Percentiles rank a stretch among this genome's conserved stretches.
Evolutionary conservation across 805 yeast genomes (phyloP).

Genomic region (Zygosaccharomyces siamensis): DNA sequence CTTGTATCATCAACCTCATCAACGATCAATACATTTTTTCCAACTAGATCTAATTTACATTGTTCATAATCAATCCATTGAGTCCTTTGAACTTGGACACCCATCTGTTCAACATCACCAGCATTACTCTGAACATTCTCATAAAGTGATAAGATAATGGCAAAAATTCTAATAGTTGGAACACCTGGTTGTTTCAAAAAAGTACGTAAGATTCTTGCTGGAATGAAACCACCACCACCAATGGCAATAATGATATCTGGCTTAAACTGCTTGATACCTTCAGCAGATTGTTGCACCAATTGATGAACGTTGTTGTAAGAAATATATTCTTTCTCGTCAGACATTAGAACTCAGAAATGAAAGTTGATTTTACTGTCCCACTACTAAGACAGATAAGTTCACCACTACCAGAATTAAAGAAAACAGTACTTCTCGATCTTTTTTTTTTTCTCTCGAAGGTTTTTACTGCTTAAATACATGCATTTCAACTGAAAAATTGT

Average conservation of each 20-base stretch:
- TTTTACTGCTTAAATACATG: background rate
- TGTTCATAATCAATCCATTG: slow-evolving; percentile 80
- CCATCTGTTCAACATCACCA: slow-evolving; percentile 51
- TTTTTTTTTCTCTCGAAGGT: background rate
- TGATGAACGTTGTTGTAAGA: slow-evolving; percentile 80
- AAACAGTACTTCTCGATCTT: background rate
- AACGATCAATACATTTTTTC: slow-evolving; percentile 66
- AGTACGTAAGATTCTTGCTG: slow-evolving; percentile 92
- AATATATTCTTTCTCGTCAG: slow-evolving; percentile 57
- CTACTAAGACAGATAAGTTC: too few relatives aligned
- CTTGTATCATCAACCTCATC: slow-evolving; percentile 87
- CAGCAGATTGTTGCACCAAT: slow-evolving; percentile 59
- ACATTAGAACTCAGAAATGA: slow-evolving; percentile 15
- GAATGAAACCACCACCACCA: slow-evolving; percentile 97
- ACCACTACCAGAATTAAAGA: background rate
- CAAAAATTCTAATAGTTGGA: slow-evolving; percentile 90
- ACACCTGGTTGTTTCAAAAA: slow-evolving; percentile 83
- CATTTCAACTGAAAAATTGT: slow-evolving; percentile 2
- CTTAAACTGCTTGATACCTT: slow-evolving; percentile 60
- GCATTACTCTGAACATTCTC: slow-evolving; percentile 71
- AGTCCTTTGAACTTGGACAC: slow-evolving; percentile 66
- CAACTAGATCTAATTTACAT: slow-evolving; percentile 53
- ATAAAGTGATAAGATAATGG: slow-evolving; percentile 86
- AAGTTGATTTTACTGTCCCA: background rate
- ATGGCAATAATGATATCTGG: slow-evolving; percentile 92